Conservation (phyloP, 2,329 filamentous ascomycete species). For the Alternaria tenuissima region DNA sequence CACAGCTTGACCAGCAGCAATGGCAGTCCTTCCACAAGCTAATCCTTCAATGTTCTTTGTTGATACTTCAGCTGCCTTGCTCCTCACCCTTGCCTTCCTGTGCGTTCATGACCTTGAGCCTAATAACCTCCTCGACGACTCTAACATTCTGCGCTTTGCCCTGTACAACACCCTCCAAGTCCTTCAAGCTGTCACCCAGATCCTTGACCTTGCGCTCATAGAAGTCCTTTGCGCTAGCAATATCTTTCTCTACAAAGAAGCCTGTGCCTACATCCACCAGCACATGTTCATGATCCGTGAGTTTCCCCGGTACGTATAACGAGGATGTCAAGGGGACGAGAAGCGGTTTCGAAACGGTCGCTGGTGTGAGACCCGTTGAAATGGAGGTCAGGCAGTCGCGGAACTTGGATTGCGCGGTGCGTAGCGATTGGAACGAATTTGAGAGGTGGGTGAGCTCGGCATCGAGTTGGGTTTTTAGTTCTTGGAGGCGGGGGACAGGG, state of each 20-base stretch:
- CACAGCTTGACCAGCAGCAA: background rate
- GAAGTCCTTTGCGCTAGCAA: slow-evolving; percentile 69
- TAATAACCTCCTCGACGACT: slow-evolving; percentile 79
- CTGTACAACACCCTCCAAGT: slow-evolving; percentile 73
- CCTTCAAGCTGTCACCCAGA: slow-evolving; percentile 69
- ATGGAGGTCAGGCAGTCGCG: slow-evolving; percentile 86
- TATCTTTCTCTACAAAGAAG: slow-evolving; percentile 89
- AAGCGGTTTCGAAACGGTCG: slow-evolving; percentile 64
- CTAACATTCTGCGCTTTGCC: slow-evolving; percentile 84
- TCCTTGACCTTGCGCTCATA: slow-evolving; percentile 74
- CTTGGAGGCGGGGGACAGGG: slow-evolving; percentile 82
- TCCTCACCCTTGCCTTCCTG: slow-evolving; percentile 41
- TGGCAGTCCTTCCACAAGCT: background rate
- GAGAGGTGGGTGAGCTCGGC: slow-evolving; percentile 96
- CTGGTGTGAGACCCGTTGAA: slow-evolving; percentile 61
- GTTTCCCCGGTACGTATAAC: slow-evolving; percentile 86
- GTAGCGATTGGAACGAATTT: slow-evolving; percentile 86
- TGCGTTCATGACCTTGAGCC: slow-evolving; percentile 47
- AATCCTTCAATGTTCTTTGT: background rate
- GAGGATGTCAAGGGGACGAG: slow-evolving; percentile 96
- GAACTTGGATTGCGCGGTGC: slow-evolving; percentile 90
- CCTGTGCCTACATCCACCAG: slow-evolving; percentile 93
- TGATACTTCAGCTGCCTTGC: slow-evolving; percentile 28
- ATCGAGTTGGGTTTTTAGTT: slow-evolving; percentile 95
- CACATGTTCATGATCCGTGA: slow-evolving; percentile 60